These are phyloP conservation scores for Citrullus amarus DNA, from an alignment of 306 rosid species.

Conservation along the genomic window DNA sequence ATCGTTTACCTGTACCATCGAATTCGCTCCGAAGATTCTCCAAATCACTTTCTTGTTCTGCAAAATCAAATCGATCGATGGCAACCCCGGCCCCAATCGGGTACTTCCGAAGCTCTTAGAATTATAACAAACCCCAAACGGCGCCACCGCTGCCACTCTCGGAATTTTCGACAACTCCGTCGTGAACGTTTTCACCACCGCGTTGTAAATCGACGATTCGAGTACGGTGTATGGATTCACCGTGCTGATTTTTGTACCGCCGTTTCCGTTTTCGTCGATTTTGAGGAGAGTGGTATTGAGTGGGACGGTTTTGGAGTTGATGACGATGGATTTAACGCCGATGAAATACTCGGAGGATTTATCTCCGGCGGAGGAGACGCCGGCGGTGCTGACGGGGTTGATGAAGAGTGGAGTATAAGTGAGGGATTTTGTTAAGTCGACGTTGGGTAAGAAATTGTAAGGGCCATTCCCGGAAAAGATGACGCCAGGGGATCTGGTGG, in stretches of 20 bases:
- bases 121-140: conserved; percentile 40
- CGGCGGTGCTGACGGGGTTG: conserved; percentile 32
- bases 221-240: conserved; percentile 35
- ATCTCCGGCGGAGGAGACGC: conserved; percentile 15
- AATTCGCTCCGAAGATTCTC: conserved; percentile 41
- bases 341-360: conserved; percentile 45
- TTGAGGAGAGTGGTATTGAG: conserved; percentile 28
- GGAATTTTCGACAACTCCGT: background rate
- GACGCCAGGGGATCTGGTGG: conserved; percentile 5
- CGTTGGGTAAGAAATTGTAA: conserved; percentile 1
- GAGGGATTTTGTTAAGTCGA: conserved; percentile 14
- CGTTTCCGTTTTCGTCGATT: conserved; percentile 28
- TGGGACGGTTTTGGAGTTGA: conserved; percentile 17
- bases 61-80: conserved; percentile 32
- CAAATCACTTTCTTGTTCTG: conserved; percentile 30
- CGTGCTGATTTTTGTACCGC: conserved; percentile 67
- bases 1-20: conserved; percentile 28
- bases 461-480: conserved; percentile 18
- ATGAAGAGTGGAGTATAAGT: conserved; percentile 35
- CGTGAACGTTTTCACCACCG: conserved; percentile 28
- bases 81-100: conserved; percentile 27
- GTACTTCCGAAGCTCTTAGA: conserved; percentile 7
- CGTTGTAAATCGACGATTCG: conserved; percentile 40
- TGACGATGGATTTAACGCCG: conserved; percentile 33
- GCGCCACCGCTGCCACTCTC: conserved; percentile 29